These are phyloP conservation scores for Phylloporus gajari DNA, from an alignment of 1,284 basidiomycete genomes.

Conservation along the genomic window DNA sequence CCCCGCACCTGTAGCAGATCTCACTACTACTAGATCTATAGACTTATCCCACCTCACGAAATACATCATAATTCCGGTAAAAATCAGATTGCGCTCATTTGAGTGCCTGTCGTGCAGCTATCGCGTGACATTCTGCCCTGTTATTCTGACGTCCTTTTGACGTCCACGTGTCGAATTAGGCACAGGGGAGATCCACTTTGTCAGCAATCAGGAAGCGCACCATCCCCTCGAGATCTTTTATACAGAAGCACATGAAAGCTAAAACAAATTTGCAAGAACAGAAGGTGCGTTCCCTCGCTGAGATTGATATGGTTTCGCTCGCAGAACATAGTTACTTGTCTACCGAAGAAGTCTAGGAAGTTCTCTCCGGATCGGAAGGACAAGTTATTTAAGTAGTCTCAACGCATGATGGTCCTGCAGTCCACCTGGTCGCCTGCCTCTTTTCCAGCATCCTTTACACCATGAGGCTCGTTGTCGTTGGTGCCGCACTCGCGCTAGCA, in stretches of 20 bases:
- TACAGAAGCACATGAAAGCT: not conserved
- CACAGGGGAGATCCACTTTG: constrained; percentile 3
- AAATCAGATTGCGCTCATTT: not conserved
- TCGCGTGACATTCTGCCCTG: not conserved
- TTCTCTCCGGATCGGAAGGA: not conserved
- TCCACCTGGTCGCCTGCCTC: not conserved
- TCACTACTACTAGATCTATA: constrained; percentile 7
- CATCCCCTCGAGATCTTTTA: not conserved
- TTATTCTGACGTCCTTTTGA: not conserved
- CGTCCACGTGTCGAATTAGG: not conserved
- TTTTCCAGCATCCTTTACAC: not conserved
- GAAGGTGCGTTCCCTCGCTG: not conserved
- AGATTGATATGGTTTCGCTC: not conserved
- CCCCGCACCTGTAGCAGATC: not conserved
- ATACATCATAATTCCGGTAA: not conserved
- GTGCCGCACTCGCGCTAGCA: constrained; percentile 12
- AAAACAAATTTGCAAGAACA: not conserved
- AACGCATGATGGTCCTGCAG: not conserved
- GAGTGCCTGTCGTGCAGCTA: not conserved
- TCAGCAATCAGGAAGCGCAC: not conserved
- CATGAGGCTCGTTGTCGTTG: constrained; percentile 27
- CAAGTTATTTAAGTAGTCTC: constrained; percentile 11
- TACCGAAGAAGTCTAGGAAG: not conserved
- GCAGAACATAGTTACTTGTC: not conserved
- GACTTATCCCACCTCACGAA: constrained; percentile 21